These are phyloP conservation scores for Pleurotus djamor DNA, from an alignment of 768 basidiomycete genomes.

Conservation along the genomic window DNA sequence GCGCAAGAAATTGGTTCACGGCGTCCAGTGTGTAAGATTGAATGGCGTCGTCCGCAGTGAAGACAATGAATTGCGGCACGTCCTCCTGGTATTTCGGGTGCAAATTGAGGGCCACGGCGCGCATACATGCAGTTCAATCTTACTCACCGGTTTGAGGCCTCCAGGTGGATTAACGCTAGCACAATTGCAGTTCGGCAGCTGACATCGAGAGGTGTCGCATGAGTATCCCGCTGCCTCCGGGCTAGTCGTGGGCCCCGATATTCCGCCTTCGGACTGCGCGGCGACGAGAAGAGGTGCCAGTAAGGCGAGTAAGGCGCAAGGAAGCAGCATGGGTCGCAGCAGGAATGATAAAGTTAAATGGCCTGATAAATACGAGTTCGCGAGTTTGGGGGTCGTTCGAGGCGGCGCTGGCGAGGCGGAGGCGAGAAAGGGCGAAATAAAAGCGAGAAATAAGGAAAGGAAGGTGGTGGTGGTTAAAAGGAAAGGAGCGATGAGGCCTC, in stretches of 20 bases:
- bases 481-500: slow-evolving; percentile 1
- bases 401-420: not conserved
- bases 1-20: slow-evolving; percentile 72
- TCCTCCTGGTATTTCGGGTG: slow-evolving; percentile 35
- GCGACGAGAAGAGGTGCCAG: slow-evolving; percentile 31
- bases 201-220: slow-evolving; percentile 63
- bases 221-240: slow-evolving; percentile 62
- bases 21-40: slow-evolving; percentile 76
- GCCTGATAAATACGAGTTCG: not conserved
- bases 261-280: slow-evolving; percentile 47
- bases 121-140: not conserved
- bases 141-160: slow-evolving; percentile 59
- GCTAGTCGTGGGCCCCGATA: slow-evolving; percentile 53
- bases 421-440: not conserved
- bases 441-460: not conserved
- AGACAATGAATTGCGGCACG: slow-evolving; percentile 67
- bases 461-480: not conserved
- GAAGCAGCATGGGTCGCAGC: slow-evolving; percentile 8
- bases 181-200: slow-evolving; percentile 70
- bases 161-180: slow-evolving; percentile 75
- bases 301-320: slow-evolving; percentile 20
- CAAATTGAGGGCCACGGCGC: not conserved
- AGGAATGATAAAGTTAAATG: not conserved
- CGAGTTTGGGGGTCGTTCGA: not conserved
- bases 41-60: slow-evolving; percentile 76